Evolutionary conservation across 306 rosid species (phyloP).

Genomic region (Chamaecrista fasciculata): DNA sequence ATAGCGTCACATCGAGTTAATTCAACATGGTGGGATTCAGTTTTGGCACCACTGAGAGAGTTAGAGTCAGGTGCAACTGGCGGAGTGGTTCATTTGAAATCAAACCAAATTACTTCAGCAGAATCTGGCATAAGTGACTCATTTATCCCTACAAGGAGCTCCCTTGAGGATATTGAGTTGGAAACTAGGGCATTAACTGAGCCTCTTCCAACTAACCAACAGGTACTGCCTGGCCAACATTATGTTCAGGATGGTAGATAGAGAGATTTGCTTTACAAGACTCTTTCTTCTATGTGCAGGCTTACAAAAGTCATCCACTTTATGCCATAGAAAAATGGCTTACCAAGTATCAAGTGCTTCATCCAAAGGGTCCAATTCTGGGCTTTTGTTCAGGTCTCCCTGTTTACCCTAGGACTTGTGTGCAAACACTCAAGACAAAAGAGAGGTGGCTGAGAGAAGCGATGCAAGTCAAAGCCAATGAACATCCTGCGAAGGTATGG

Average conservation of each 20-base stretch:
- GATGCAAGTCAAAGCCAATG: conserved; percentile 77
- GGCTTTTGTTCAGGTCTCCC: conserved; percentile 87
- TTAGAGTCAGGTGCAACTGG: conserved; percentile 65
- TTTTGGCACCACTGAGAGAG: conserved; percentile 77
- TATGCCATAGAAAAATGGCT: conserved; percentile 93
- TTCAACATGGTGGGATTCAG: conserved; percentile 85
- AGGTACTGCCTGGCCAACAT: conserved; percentile 48
- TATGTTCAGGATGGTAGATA: conserved; percentile 10
- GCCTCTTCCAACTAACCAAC: conserved; percentile 97
- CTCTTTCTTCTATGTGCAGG: conserved; percentile 50
- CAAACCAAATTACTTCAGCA: conserved; percentile 29
- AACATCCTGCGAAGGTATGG: conserved; percentile 73
- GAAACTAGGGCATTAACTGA: conserved; percentile 97
- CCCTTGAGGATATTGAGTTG: conserved; percentile 90
- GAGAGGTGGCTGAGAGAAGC: conserved; percentile 92
- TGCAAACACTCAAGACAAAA: conserved; percentile 75
- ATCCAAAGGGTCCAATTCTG: conserved; percentile 85
- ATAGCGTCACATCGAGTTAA: conserved; percentile 71
- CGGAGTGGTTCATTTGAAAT: conserved; percentile 36
- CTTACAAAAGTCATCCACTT: conserved; percentile 79
- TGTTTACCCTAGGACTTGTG: conserved; percentile 86
- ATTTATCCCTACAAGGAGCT: conserved; percentile 50
- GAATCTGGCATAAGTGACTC: conserved; percentile 39
- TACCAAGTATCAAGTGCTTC: conserved; percentile 76
- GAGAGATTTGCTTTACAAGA: conserved; percentile 8